A percentile compares a stretch with the other conserved stretches of the same genome.
Conservation (phyloP, 331 rosid species). For the Quercus tomentella region DNA sequence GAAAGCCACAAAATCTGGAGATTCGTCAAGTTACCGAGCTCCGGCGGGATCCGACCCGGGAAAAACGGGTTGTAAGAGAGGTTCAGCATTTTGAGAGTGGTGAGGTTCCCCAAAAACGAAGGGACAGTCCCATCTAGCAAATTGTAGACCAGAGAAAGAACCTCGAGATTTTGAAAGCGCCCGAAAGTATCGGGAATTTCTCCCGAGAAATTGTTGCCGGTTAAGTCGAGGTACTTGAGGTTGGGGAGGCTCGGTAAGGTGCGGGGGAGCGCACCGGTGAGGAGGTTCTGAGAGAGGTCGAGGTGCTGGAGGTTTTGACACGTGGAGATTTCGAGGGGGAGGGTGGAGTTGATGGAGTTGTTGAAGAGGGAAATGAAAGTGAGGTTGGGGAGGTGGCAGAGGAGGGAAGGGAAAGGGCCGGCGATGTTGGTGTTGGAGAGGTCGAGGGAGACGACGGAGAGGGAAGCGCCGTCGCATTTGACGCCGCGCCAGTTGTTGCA, state of each 20-base stretch:
- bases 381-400: constrained; percentile 61
- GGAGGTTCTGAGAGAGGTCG: constrained; percentile 76
- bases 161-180: constrained; percentile 53
- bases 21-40: constrained; percentile 57
- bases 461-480: constrained; percentile 31
- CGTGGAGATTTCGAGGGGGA: constrained; percentile 39
- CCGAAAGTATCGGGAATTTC: constrained; percentile 46
- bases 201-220: constrained; percentile 81
- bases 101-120: constrained; percentile 47
- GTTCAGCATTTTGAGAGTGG: constrained; percentile 61
- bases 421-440: constrained; percentile 52
- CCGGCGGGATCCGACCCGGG: constrained; percentile 54
- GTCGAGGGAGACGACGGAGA: constrained; percentile 40
- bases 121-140: constrained; percentile 57
- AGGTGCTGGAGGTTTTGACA: constrained; percentile 52
- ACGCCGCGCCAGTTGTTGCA: constrained; percentile 67
- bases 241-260: constrained; percentile 40
- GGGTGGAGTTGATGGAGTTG: constrained; percentile 66
- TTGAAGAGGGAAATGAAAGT: constrained; percentile 45
- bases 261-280: constrained; percentile 61
- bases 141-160: constrained; percentile 57
- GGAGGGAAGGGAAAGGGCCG: constrained; percentile 49
- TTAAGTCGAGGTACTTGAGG: constrained; percentile 58
- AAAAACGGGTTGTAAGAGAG: constrained; percentile 70
- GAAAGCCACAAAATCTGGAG: constrained; percentile 67